Base-by-base conservation (phyloP, 441 rosid species). In the Omphalea diandra region DNA sequence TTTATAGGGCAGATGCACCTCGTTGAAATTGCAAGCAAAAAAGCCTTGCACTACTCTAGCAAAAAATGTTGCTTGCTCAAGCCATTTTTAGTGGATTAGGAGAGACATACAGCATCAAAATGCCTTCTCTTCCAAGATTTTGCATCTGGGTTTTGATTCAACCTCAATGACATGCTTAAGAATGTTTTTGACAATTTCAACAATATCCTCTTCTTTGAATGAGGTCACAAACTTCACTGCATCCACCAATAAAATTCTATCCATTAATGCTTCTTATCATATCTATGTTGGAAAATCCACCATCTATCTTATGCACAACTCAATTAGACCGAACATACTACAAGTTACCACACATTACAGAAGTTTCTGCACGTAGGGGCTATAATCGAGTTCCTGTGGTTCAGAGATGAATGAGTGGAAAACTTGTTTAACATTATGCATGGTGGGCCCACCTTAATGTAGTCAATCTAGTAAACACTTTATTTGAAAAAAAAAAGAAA, bases 181-280 rank as follows among this genome's bases (percentile, higher is more conserved):
- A 72, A 90, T 87, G 83, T 75, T 70, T 58, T 65, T 49, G 47
- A 90, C 92, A 29, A 77, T 67, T 70, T 80, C 85, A 59, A 75
- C 73, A 40, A 79, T 82, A 43, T 82, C 86, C 35, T 74, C 88
- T 79, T 85, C 88, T 69, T 79, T 78, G 72, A 71, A 75, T n/a
- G 83, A 76, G 67, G 87, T 84, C 73, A 78, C 85, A 77, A 84
- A 79, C 72, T 83, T 86, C 58, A 85, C 90, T 88, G 87, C 75
- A 69, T 38, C 67, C 55, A 69, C 46, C 65, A 40, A 73, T 17
- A 52, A 63, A 58, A 70, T 7, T 9, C 46, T 62, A 32, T 49
- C 38, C 32, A 68, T 62, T 31, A 65, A 43, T 52, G 58, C 41
- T 75, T 50, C n/a, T 17, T 57, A 40, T 61, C n/a, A n/a, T 57